Percentiles rank a stretch among this genome's conserved stretches.
phyloP scores from a whole-genome alignment of 2,329 filamentous ascomycete species.

The Penicillium capsulatum region DNA sequence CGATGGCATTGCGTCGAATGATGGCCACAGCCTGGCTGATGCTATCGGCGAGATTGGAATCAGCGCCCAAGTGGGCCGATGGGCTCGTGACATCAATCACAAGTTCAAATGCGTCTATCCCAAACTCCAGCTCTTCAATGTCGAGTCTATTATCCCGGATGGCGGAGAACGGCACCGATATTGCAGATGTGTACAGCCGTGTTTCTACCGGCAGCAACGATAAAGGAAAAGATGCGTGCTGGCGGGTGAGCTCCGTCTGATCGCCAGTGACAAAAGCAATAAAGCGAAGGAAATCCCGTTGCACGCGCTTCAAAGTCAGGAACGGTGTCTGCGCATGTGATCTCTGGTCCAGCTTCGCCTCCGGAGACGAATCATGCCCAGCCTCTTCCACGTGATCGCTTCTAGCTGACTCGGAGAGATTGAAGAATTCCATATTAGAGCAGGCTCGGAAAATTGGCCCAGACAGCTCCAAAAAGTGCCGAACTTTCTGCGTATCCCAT shows the following conservation, averaged over 20 bases:
- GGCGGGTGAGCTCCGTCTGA: constrained; percentile 27
- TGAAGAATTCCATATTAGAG: constrained; percentile 73
- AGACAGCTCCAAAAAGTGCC: constrained; percentile 53
- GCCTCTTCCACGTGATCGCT: constrained; percentile 25
- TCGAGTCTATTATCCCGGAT: constrained; percentile 54
- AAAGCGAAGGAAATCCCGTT: constrained; percentile 67
- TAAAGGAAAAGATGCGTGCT: constrained; percentile 55
- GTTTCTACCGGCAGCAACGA: constrained; percentile 58
- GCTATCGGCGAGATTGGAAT: constrained; percentile 41
- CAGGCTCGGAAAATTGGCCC: constrained; percentile 58
- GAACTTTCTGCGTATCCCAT: constrained; percentile 54
- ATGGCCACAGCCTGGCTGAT: constrained; percentile 58
- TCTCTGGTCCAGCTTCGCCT: constrained; percentile 34
- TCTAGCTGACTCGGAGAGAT: constrained; percentile 56
- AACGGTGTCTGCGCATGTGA: constrained; percentile 53
- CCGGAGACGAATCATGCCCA: constrained; percentile 24
- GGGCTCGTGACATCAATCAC: constrained; percentile 44
- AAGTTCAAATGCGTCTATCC: constrained; percentile 64
- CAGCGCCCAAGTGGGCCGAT: constrained; percentile 30
- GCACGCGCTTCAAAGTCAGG: constrained; percentile 63
- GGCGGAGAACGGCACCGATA: constrained; percentile 58
- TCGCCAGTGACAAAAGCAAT: constrained; percentile 55
- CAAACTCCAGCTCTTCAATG: constrained; percentile 62
- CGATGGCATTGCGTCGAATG: constrained; percentile 60
- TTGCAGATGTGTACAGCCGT: constrained; percentile 63